phyloP scores from a whole-genome alignment of 495 filamentous ascomycete genomes.

The Xylaria venustula region DNA sequence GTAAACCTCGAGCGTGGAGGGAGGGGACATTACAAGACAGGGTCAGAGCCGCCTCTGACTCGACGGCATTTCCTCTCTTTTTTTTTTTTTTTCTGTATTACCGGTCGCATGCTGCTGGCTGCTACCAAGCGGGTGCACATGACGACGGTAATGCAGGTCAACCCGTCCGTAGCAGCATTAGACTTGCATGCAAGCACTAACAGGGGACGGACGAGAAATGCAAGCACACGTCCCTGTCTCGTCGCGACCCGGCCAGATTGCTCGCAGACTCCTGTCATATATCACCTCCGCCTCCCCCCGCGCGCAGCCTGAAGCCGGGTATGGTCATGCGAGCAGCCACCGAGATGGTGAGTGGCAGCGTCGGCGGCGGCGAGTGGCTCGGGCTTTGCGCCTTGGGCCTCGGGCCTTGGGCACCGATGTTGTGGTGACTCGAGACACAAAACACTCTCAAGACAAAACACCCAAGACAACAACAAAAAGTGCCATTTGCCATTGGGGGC shows the following conservation, averaged over 20 bases:
- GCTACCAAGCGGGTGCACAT: conserved; percentile 3
- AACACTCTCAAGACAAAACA: background rate
- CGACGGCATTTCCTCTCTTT: too few relatives aligned
- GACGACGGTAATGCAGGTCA: conserved; percentile 14
- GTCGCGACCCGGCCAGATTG: background rate
- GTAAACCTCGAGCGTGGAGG: too few relatives aligned
- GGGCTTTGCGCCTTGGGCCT: background rate
- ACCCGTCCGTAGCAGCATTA: conserved; percentile 7
- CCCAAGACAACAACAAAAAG: background rate
- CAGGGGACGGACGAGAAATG: too few relatives aligned
- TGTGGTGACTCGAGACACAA: background rate
- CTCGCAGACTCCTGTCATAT: background rate
- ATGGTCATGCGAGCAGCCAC: background rate
- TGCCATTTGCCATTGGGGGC: background rate
- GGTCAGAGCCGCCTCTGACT: too few relatives aligned
- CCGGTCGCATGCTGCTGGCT: conserved; percentile 1
- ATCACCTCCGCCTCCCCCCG: background rate
- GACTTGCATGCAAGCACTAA: conserved; percentile 7
- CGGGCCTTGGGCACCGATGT: background rate
- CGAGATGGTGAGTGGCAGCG: background rate
- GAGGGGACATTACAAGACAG: too few relatives aligned
- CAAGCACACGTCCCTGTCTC: conserved; percentile 9
- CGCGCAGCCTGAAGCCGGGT: background rate
- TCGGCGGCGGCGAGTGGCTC: background rate
- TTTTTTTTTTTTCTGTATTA: too few relatives aligned